Evolutionary conservation across 2,329 filamentous ascomycete species (phyloP), one percentile per base, ranked within the genome.

Genomic region (Coniosporium tulheliwenetii): DNA sequence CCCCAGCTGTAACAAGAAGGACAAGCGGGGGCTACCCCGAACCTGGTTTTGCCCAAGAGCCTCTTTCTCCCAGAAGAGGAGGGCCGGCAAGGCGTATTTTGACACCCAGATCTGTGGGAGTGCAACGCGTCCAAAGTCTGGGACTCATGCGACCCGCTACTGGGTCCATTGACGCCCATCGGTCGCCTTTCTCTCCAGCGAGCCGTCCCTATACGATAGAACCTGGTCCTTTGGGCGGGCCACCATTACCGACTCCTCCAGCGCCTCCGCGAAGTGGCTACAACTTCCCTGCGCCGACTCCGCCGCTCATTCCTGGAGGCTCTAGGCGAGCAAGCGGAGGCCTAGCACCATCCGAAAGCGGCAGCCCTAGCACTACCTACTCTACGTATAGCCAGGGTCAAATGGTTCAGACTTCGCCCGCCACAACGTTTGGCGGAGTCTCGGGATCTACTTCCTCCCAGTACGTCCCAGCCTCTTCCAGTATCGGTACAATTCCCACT

Each of bases 51-150:
- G 7, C 36, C 36, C 26, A 47, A 16, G 41, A 36, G 30, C 30
- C 37, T 16, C 30, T 34, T 30, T 40, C 45, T 16, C 39, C 42
- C 14, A 41, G 51, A 41, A 48, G 49, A 33, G 49, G 48, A 26
- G 51, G 50, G 32, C 45, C 50, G 36, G 38, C 59, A 41, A 62
- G 73, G 46, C 67, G 68, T 30, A 67, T 74, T n/a, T 52, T 77
- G 44, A 76, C 71, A 9, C 73, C 76, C 1, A 65, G 68, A 46
- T 77, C 76, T 8, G 74, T 75, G 8, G 58, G 52, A 4, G 40
- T 66, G 34, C 60, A 62, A 41, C 68, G 74, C 45, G 63, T 69
- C 19, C 61, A 67, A 13, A 75, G 70, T 48, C 50, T 71, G 10
- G 64, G 65, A 30, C 41, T 58, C 53, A 49, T 69, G 31, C 61